Conservation (phyloP, 208 protist genomes). For the Leptomonas pyrrhocoris region DNA sequence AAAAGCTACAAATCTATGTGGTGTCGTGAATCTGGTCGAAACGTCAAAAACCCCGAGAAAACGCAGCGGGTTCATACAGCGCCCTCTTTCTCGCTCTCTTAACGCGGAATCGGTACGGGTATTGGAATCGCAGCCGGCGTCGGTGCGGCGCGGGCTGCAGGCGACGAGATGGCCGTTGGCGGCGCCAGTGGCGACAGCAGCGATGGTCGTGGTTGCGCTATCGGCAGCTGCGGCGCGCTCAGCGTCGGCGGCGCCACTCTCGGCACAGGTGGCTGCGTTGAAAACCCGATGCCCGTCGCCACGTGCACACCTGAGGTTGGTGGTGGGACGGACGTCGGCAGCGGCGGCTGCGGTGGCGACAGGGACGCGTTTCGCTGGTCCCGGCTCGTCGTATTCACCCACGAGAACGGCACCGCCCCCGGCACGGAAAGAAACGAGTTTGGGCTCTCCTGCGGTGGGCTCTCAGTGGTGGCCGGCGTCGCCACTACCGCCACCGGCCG, state of each 20-base stretch:
- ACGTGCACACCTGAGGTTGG: not conserved
- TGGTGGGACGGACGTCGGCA: conserved; percentile 1
- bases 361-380: not conserved
- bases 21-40: too few species aligned
- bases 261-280: conserved; percentile 12
- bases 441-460: not conserved
- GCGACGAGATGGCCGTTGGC: conserved; percentile 14
- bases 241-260: not conserved
- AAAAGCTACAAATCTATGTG: not conserved
- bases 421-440: conserved; percentile 9
- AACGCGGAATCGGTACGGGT: conserved; percentile 24
- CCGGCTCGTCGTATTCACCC: conserved; percentile 16
- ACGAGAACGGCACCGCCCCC: conserved; percentile 13
- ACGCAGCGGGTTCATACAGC: not conserved
- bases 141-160: not conserved
- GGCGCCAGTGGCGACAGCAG: conserved; percentile 13
- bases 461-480: not conserved
- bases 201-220: conserved; percentile 10
- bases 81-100: not conserved
- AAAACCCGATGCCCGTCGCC: not conserved
- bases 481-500: not conserved
- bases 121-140: conserved; percentile 19
- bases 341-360: not conserved
- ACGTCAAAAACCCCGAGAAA: not conserved
- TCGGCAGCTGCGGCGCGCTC: not conserved